These are phyloP conservation scores for Hirsutella minnesotensis DNA, from an alignment of 2,329 filamentous ascomycete species.

Conservation along the genomic window DNA sequence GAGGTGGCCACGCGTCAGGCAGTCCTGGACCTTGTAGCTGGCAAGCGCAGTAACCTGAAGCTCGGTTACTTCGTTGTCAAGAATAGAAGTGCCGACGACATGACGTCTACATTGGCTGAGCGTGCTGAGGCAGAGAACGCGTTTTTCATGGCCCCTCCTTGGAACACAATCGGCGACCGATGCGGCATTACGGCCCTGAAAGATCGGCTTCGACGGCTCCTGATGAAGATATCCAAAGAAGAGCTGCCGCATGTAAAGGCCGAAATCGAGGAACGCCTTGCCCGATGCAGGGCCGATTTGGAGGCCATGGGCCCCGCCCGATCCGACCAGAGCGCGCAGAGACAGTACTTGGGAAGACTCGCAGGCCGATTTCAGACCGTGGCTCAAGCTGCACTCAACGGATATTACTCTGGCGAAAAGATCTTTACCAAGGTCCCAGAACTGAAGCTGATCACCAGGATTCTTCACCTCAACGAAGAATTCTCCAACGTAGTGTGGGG, in stretches of 20 bases:
- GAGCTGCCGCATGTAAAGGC: slow-evolving; percentile 23
- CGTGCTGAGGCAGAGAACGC: slow-evolving; percentile 19
- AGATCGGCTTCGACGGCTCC: slow-evolving; percentile 20
- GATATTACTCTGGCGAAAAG: slow-evolving; percentile 18
- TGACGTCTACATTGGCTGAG: slow-evolving; percentile 14
- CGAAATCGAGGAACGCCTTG: slow-evolving; percentile 14
- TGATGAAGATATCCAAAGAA: slow-evolving; percentile 26
- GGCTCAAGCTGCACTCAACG: slow-evolving; percentile 20
- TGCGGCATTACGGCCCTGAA: slow-evolving; percentile 24
- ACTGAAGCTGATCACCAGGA: slow-evolving; percentile 24
- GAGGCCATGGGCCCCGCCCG: slow-evolving; percentile 19
- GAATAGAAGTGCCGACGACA: slow-evolving; percentile 33
- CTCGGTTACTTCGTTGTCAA: slow-evolving; percentile 38
- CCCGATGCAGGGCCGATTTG: slow-evolving; percentile 7
- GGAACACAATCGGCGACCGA: slow-evolving; percentile 18
- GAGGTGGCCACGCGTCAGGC: slow-evolving; percentile 26
- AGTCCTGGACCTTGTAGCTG: slow-evolving; percentile 28
- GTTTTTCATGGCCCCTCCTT: slow-evolving; percentile 26
- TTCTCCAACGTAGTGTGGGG: slow-evolving; percentile 19
- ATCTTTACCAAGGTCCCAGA: slow-evolving; percentile 15
- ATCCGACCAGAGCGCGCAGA: slow-evolving; percentile 16
- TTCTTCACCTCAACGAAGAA: slow-evolving; percentile 23
- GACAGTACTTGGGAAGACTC: slow-evolving; percentile 21
- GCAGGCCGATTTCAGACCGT: slow-evolving; percentile 17
- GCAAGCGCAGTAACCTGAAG: slow-evolving; percentile 26